phyloP scores from a whole-genome alignment of 164 flowering plant species.

The Umbellularia californica region DNA sequence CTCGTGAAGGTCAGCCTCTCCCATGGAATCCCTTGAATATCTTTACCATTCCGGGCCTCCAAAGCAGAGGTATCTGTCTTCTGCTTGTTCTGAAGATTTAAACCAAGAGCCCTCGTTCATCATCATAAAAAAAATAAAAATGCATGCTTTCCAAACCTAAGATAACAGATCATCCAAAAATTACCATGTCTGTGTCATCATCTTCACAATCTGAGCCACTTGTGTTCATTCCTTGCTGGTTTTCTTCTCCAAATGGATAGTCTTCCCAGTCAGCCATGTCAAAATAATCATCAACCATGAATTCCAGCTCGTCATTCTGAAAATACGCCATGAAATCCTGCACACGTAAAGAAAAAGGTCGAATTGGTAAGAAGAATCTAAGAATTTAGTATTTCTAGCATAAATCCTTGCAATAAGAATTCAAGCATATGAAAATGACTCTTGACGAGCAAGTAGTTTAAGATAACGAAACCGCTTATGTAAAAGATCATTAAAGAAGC shows the following conservation, averaged over 20 bases:
- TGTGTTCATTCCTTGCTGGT: constrained; percentile 9
- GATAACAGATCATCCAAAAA: not conserved
- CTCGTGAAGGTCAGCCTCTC: constrained; percentile 70
- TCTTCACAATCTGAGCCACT: constrained; percentile 47
- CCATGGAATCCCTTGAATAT: constrained; percentile 96
- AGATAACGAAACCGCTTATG: not conserved
- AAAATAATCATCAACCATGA: constrained; percentile 45
- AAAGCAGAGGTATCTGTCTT: constrained; percentile 77
- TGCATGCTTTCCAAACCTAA: not conserved
- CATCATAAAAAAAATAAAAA: no score
- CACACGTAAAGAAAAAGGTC: not conserved
- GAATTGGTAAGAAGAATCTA: not conserved
- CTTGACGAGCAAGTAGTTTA: not conserved
- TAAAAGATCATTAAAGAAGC: no score
- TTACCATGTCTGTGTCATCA: constrained; percentile 43
- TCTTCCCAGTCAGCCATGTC: constrained; percentile 46
- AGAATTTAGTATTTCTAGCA: not conserved
- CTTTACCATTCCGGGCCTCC: constrained; percentile 88
- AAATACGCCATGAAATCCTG: constrained; percentile 42
- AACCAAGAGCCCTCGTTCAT: not conserved
- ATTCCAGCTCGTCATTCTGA: constrained; percentile 48
- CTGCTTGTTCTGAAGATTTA: constrained; percentile 37
- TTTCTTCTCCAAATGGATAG: constrained; percentile 21
- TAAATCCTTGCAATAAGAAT: not conserved
- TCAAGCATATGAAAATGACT: not conserved